Percentiles rank a stretch among this genome's conserved stretches.
phyloP scores from a whole-genome alignment of 306 rosid species.

The Castanea sativa region DNA sequence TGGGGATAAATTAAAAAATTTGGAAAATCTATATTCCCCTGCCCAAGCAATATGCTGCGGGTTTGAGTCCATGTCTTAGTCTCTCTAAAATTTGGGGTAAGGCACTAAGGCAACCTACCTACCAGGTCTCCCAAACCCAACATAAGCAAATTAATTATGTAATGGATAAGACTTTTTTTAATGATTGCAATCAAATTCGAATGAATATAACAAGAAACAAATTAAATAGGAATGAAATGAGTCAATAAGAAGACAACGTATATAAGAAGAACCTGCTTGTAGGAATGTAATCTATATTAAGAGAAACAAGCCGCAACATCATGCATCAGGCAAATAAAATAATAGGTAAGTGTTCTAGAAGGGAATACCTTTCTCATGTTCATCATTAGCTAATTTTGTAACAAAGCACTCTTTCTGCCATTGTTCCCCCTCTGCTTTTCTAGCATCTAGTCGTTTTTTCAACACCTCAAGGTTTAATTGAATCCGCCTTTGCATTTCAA shows the following conservation, averaged over 20 bases:
- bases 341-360: neutral
- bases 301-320: neutral
- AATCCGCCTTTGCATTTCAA: constrained; percentile 86
- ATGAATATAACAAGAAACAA: neutral
- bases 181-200: neutral
- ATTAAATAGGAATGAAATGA: neutral
- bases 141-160: no score
- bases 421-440: constrained; percentile 75
- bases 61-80: no score
- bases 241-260: neutral
- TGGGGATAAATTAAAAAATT: no score
- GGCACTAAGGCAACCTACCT: no score
- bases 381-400: constrained; percentile 80
- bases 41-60: no score
- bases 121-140: no score
- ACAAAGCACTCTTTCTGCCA: constrained; percentile 78
- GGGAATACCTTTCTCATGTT: constrained; percentile 81
- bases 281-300: neutral
- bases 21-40: no score
- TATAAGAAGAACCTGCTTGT: neutral
- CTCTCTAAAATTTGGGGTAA: no score
- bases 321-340: neutral
- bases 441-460: constrained; percentile 72
- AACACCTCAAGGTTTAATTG: neutral
- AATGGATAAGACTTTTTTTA: no score